Base-by-base conservation (phyloP, 78 protist genomes). In the Neovahlkampfia damariscottae region DNA sequence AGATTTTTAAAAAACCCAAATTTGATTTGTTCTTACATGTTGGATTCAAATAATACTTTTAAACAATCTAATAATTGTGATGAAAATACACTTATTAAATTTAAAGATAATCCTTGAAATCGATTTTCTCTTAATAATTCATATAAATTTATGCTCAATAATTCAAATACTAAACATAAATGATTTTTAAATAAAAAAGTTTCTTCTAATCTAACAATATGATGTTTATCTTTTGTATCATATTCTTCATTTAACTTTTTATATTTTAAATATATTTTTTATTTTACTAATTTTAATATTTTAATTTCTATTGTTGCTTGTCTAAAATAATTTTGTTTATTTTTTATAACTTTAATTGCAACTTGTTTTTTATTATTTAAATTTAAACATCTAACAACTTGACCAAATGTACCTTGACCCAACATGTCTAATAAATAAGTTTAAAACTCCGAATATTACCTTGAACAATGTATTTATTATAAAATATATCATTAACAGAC, bases 361-460 rank as follows among this genome's bases (percentile, higher is more conserved):
- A 79, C 78, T 27, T 34, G 62, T 6, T 36, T n/a, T 28, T 76
- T 30, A 1, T 41, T 70, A 67, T 38, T 8, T 73, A 82, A 76
- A 72, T 89, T 90, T 40, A 70, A 0, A 19, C 78, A 2, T 4
- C 38, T 83, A 34, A 67, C 41, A 31, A 87, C 94, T 38, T 84
- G 87, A 31, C 95, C 95, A 37, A 91, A 91, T 6, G 87, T 39
- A 1, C 95, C 95, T 30, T 77, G 67, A 0, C 95, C 95, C 9
- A 88, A 67, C 30, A 41, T 35, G 62, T 50, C 62, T n/a, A n/a
- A n/a, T n/a, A n/a, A n/a, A n/a, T n/a, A n/a, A n/a, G n/a, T n/a
- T n/a, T n/a, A n/a, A n/a, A n/a, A n/a, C n/a, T n/a, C n/a, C n/a
- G n/a, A n/a, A n/a, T n/a, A n/a, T n/a, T n/a, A n/a, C n/a, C n/a